Evolutionary conservation across 2,329 filamentous ascomycete genomes (phyloP).

Genomic region (Fusarium nygamai): DNA sequence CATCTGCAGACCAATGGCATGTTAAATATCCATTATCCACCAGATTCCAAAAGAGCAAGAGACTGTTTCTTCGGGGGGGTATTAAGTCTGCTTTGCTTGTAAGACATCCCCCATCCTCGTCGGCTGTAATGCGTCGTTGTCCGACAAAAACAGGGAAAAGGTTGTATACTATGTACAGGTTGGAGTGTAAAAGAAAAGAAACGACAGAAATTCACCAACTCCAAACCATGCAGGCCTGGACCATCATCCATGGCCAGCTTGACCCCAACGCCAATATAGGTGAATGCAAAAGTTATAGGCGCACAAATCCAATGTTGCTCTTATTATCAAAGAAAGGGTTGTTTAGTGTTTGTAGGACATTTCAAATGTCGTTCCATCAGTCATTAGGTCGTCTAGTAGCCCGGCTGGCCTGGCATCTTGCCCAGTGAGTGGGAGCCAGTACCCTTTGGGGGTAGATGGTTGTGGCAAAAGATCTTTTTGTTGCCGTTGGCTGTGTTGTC

Average conservation of each 20-base stretch:
- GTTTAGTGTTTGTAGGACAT: constrained; percentile 6
- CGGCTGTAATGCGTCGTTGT: constrained; percentile 5
- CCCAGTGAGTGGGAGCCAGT: constrained; percentile 60
- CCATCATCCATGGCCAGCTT: constrained; percentile 27
- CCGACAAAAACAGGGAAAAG: constrained; percentile 5
- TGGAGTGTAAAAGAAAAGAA: constrained; percentile 21
- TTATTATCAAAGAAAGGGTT: constrained; percentile 6
- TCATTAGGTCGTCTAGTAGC: constrained; percentile 55
- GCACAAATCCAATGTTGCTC: constrained; percentile 6
- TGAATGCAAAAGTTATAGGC: constrained; percentile 22
- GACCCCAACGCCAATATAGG: constrained; percentile 38
- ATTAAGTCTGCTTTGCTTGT: constrained; percentile 36
- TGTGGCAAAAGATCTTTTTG: constrained; percentile 68
- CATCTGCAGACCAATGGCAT: constrained; percentile 4
- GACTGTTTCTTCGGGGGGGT: constrained; percentile 11
- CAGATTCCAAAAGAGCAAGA: constrained; percentile 27
- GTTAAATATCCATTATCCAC: constrained; percentile 15
- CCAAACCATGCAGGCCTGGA: constrained; percentile 37
- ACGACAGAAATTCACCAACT: constrained; percentile 35
- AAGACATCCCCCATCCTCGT: constrained; percentile 8
- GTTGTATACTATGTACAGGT: constrained; percentile 30
- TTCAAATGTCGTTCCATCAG: constrained; percentile 25
- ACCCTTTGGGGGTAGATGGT: constrained; percentile 62
- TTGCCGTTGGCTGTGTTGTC: constrained; percentile 53
- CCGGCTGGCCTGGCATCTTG: constrained; percentile 66